These are phyloP conservation scores for Verbascum thapsus DNA, from an alignment of 257 asterid genomes.

Conservation along the genomic window DNA sequence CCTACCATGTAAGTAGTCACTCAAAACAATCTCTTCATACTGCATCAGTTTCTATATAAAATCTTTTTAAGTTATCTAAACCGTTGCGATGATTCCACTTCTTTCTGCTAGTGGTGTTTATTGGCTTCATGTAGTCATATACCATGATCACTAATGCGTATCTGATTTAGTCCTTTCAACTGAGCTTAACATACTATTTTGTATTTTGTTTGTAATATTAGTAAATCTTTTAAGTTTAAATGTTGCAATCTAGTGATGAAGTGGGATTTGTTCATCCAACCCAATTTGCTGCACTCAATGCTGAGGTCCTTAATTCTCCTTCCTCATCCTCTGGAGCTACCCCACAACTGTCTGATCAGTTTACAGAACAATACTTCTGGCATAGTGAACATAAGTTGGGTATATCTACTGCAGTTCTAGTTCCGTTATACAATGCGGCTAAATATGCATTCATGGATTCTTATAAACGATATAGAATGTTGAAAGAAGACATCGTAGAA, in stretches of 20 bases:
- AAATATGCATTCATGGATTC: slow-evolving; percentile 72
- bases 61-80: neutral
- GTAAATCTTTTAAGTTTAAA: slow-evolving; percentile 14
- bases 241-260: slow-evolving; percentile 65
- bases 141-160: slow-evolving; percentile 3
- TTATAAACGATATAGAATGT: slow-evolving; percentile 41
- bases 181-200: slow-evolving; percentile 4
- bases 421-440: slow-evolving; percentile 62
- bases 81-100: neutral
- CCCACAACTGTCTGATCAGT: too few species aligned
- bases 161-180: neutral
- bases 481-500: slow-evolving; percentile 39
- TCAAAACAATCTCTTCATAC: neutral
- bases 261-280: slow-evolving; percentile 89
- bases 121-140: slow-evolving; percentile 5
- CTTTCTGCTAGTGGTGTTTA: slow-evolving; percentile 4
- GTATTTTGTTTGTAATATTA: slow-evolving; percentile 3
- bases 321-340: too few species aligned
- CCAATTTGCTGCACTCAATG: slow-evolving; percentile 58
- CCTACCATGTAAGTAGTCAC: slow-evolving; percentile 55
- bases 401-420: slow-evolving; percentile 63
- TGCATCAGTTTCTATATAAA: neutral
- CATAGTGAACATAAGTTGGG: slow-evolving; percentile 74
- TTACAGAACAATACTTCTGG: slow-evolving; percentile 52
- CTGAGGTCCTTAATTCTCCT: slow-evolving; percentile 38